Evolutionary conservation across 257 asterid species (phyloP), one percentile per base, ranked within the genome.

Genomic region (Scutellaria minor): DNA sequence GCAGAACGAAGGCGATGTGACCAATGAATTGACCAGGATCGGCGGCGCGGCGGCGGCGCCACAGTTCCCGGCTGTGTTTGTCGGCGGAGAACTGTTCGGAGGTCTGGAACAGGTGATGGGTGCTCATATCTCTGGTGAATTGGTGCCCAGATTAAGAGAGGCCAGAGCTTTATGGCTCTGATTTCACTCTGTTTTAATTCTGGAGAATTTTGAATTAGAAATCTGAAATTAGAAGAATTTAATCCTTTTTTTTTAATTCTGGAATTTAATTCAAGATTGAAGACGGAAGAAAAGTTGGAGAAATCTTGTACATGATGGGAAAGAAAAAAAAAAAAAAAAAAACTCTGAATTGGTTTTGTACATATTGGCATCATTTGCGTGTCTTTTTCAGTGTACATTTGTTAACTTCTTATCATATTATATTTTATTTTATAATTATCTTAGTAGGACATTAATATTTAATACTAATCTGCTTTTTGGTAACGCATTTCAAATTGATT

Each of bases 121-220:
- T 1, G 87, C 92, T 20, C 96, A 90, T 79, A 90, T 93, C 27
- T 81, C 92, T 41, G 98, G 98, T 56, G 92, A 86, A 51, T 71
- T 93, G 84, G 96, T 93, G 77, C 97, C 97, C 3, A 74, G 70
- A 41, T 70, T 93, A 52, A 90, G 82, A 81, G 72, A 80, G 59
- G 98, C 96, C 35, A 72, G 86, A 40, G 97, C 97, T 58, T 68
- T 90, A 6, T 93, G 97, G 98, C 98, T 93, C 61, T 90, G 87
- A 91, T 14, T 39, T 48, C 39, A 12, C 10, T 6, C 51, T 31
- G 37, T 6, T 20, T 54, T 18, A 50, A 63, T 24, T 48, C 64
- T 59, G 31, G 2, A 5, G 1, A 51, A 13, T 48, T 78, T 72
- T 37, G 63, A 75, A 66, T 65, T 69, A 62, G 41, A 6, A 44